These are phyloP conservation scores for Bothriochloa decipiens DNA, from an alignment of 176 grass and related monocot species.

Conservation along the genomic window DNA sequence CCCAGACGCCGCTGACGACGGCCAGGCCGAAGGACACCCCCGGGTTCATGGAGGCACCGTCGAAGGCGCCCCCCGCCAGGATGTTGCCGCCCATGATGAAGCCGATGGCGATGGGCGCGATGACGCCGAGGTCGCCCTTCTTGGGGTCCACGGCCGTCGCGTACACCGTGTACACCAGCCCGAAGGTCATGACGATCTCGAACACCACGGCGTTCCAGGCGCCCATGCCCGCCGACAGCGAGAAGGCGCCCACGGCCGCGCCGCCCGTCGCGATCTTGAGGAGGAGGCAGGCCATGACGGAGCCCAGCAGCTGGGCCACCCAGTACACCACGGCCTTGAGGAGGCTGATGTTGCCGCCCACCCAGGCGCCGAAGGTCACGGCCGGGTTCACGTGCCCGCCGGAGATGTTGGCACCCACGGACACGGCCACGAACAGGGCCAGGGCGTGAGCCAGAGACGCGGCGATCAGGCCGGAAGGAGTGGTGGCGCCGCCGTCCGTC, in stretches of 20 bases:
- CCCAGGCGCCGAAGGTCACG: conserved; percentile 78
- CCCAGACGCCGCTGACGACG: conserved; percentile 17
- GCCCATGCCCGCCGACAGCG: conserved; percentile 63
- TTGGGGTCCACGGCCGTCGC: neutral
- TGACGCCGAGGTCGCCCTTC: neutral
- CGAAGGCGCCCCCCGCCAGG: conserved; percentile 74
- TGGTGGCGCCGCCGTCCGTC: conserved; percentile 55
- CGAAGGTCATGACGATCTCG: neutral
- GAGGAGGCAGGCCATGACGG: conserved; percentile 73
- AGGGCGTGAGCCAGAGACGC: conserved; percentile 72
- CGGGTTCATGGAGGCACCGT: conserved; percentile 86
- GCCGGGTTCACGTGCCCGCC: conserved; percentile 92
- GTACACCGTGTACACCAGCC: conserved; percentile 3
- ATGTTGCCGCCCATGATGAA: conserved; percentile 69
- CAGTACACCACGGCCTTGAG: conserved; percentile 68
- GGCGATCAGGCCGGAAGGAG: conserved; percentile 57
- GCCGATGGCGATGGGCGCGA: conserved; percentile 4
- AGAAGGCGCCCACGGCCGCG: conserved; percentile 50
- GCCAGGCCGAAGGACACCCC: conserved; percentile 75
- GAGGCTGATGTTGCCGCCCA: conserved; percentile 82
- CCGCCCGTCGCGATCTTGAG: conserved; percentile 70
- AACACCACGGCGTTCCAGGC: conserved; percentile 51
- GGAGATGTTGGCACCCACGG: conserved; percentile 76
- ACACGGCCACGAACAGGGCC: conserved; percentile 68
- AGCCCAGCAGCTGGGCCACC: conserved; percentile 81